Percentiles rank a stretch among this genome's conserved stretches.
These are phyloP conservation scores for Sporothrix globosa DNA, from an alignment of 2,329 filamentous ascomycete genomes.

Conservation along the genomic window DNA sequence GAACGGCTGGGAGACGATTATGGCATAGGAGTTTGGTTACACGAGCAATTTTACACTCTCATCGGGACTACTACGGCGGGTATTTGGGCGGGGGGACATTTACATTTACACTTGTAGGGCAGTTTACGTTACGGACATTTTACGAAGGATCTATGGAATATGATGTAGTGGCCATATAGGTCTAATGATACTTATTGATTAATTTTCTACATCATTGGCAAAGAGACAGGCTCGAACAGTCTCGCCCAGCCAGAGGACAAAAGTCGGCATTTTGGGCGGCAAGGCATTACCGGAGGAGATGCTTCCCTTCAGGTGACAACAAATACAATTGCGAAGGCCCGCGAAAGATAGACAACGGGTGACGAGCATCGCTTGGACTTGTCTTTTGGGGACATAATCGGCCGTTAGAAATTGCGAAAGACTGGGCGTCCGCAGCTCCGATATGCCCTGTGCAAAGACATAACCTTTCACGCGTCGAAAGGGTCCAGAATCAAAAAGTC, in stretches of 20 bases:
- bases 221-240: too few species aligned
- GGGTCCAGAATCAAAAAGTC: not conserved
- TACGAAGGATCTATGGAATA: not conserved
- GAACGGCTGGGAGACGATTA: conserved; percentile 56
- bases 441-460: too few species aligned
- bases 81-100: not conserved
- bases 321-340: too few species aligned
- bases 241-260: not conserved
- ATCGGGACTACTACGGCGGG: not conserved
- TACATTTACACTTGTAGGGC: not conserved
- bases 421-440: not conserved
- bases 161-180: not conserved
- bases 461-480: too few species aligned
- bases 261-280: conserved; percentile 6
- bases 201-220: not conserved
- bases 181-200: not conserved
- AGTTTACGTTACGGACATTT: not conserved
- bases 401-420: not conserved
- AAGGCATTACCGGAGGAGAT: too few species aligned
- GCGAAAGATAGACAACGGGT: not conserved
- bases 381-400: conserved; percentile 12
- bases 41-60: not conserved
- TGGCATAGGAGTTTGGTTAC: conserved; percentile 31
- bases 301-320: too few species aligned
- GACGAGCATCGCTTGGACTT: conserved; percentile 14